Evolutionary conservation across 2,329 filamentous ascomycete species (phyloP).

Genomic region (Exophiala alcalophila): DNA sequence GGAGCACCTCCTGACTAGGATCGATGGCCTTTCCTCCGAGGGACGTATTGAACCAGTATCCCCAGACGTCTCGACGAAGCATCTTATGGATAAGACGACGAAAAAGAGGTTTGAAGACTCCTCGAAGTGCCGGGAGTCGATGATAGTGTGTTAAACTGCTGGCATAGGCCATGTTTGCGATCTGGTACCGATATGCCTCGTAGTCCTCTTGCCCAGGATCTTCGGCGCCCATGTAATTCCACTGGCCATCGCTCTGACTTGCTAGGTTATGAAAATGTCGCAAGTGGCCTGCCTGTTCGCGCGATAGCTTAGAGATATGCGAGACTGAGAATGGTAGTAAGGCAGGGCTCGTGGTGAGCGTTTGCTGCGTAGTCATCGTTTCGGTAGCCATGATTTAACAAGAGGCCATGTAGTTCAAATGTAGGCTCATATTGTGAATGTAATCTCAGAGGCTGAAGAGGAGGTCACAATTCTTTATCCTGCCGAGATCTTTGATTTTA

Average conservation of each 20-base stretch:
- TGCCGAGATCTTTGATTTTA: no score
- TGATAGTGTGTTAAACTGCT: conserved; percentile 40
- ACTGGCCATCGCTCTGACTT: conserved; percentile 17
- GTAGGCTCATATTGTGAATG: no score
- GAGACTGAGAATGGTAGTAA: no score
- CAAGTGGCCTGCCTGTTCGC: conserved; percentile 18
- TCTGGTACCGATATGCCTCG: conserved; percentile 38
- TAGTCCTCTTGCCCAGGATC: conserved; percentile 40
- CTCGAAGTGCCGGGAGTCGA: conserved; percentile 37
- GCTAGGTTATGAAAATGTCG: conserved; percentile 21
- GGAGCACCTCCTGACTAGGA: conserved; percentile 39
- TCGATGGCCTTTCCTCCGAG: conserved; percentile 36
- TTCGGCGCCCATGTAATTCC: conserved; percentile 11
- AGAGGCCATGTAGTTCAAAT: no score
- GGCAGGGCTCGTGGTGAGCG: no score
- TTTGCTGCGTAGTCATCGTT: no score
- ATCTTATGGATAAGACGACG: conserved; percentile 41
- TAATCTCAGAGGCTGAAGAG: no score
- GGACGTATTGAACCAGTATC: conserved; percentile 43
- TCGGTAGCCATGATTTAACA: no score
- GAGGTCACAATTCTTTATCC: no score
- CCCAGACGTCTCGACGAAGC: conserved; percentile 42
- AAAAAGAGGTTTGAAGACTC: conserved; percentile 37
- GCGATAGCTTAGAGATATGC: no score
- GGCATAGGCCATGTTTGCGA: conserved; percentile 43